Percentiles rank a stretch among this genome's conserved stretches.
These are phyloP conservation scores for Agaricus blazei DNA, from an alignment of 768 basidiomycete species.

Conservation along the genomic window DNA sequence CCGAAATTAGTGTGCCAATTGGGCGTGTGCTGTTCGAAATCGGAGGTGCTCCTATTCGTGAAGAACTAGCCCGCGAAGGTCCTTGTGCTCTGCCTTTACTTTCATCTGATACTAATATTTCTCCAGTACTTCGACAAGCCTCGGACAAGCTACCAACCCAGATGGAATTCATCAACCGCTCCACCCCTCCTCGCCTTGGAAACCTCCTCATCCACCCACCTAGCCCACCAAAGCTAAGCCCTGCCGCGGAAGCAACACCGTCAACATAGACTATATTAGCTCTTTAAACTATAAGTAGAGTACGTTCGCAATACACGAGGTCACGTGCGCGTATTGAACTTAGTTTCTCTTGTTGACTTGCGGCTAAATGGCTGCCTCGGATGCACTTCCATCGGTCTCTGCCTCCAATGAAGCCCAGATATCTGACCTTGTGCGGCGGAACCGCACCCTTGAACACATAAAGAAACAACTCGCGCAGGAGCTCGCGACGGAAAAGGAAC, in stretches of 20 bases:
- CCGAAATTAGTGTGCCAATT: slow-evolving; percentile 59
- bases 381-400: slow-evolving; percentile 41
- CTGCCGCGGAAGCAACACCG: slow-evolving; percentile 3
- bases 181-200: slow-evolving; percentile 70
- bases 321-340: background rate
- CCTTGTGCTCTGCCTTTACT: slow-evolving; percentile 14
- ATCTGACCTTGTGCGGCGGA: slow-evolving; percentile 66
- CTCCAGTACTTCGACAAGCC: slow-evolving; percentile 80
- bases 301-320: too few relatives aligned
- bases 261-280: background rate
- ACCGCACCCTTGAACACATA: slow-evolving; percentile 57
- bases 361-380: background rate
- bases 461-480: slow-evolving; percentile 51
- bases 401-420: slow-evolving; percentile 64
- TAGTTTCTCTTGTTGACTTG: background rate
- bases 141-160: slow-evolving; percentile 79
- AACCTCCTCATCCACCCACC: slow-evolving; percentile 52
- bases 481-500: slow-evolving; percentile 35
- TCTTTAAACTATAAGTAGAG: too few relatives aligned
- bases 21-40: slow-evolving; percentile 94
- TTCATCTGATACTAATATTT: background rate
- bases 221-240: slow-evolving; percentile 20
- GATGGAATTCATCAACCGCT: slow-evolving; percentile 79
- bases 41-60: slow-evolving; percentile 83
- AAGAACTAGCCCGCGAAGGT: slow-evolving; percentile 93